Evolutionary conservation across 148 eudicot genomes (phyloP), one percentile per base, ranked within the genome.

Genomic region (Simmondsia chinensis): DNA sequence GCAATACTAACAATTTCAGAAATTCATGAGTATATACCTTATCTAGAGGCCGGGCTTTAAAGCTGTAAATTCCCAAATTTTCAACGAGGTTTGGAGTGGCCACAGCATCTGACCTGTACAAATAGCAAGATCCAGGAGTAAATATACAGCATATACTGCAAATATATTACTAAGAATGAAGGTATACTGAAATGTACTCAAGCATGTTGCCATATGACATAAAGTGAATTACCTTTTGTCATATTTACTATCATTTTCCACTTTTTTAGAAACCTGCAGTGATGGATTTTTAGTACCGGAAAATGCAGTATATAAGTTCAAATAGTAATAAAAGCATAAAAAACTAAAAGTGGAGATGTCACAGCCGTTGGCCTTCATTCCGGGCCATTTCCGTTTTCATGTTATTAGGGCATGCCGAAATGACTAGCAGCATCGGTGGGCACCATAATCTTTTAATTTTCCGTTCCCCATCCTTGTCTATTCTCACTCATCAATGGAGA

Each of bases 11-110:
- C n/a, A n/a, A n/a, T n/a, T n/a, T n/a, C n/a, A n/a, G n/a, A n/a
- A n/a, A n/a, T n/a, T n/a, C n/a, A n/a, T n/a, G n/a, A n/a, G n/a
- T n/a, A n/a, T n/a, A n/a, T n/a, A n/a, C n/a, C 64, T 53, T 80
- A 57, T 80, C 88, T 36, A 83, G 68, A 21, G 84, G 81, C 19
- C 78, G 75, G 45, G 88, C 88, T 77, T 77, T 87, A 46, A 87
- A 87, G 56, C 52, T 57, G 32, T 70, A 73, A 29, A 63, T 28
- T 19, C 47, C 20, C 39, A 69, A 69, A 20, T 43, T 17, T 38
- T 45, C 69, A 21, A 68, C 74, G 33, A 46, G 48, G 41, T 47
- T 79, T 32, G 67, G 25, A 63, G 59, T 44, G 55, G 42, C 60
- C 23, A 48, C 40, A 24, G 51, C 13, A 46, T 57, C 64, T 46